These are phyloP conservation scores for Panaeolus papilionaceus DNA, from an alignment of 768 basidiomycete species.

Conservation along the genomic window DNA sequence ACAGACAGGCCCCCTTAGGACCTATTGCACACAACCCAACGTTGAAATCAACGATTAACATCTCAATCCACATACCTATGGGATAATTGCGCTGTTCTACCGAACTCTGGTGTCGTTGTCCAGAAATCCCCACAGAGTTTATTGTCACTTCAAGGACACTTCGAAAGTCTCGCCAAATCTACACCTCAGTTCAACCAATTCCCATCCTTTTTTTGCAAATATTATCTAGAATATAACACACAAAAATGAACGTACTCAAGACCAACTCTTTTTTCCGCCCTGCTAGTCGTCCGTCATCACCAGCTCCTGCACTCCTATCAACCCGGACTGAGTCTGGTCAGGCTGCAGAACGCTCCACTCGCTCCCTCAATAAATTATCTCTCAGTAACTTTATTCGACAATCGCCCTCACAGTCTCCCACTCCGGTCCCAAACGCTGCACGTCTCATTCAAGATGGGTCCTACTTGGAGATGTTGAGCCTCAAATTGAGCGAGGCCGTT, in stretches of 20 bases:
- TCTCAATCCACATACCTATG: slow-evolving; percentile 52
- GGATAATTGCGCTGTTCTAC: slow-evolving; percentile 50
- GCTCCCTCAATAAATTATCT: slow-evolving; percentile 63
- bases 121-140: slow-evolving; percentile 29
- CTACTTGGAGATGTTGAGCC: slow-evolving; percentile 76
- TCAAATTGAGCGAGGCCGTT: slow-evolving; percentile 83
- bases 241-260: slow-evolving; percentile 71
- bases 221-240: slow-evolving; percentile 22
- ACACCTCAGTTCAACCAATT: slow-evolving; percentile 19
- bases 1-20: slow-evolving; percentile 83
- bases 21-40: slow-evolving; percentile 30
- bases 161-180: slow-evolving; percentile 25
- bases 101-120: slow-evolving; percentile 49
- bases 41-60: slow-evolving; percentile 23
- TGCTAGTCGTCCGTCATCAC: slow-evolving; percentile 67
- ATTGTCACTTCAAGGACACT: slow-evolving; percentile 36
- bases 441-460: slow-evolving; percentile 78
- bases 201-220: slow-evolving; percentile 16
- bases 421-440: slow-evolving; percentile 41
- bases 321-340: slow-evolving; percentile 45
- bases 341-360: slow-evolving; percentile 50
- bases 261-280: slow-evolving; percentile 72
- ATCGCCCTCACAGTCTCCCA: slow-evolving; percentile 49
- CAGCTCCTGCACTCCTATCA: slow-evolving; percentile 47
- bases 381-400: slow-evolving; percentile 64